A percentile compares a stretch with the other conserved stretches of the same genome.
phyloP scores from a whole-genome alignment of 1,284 basidiomycete genomes.

The Puccinia horiana region DNA sequence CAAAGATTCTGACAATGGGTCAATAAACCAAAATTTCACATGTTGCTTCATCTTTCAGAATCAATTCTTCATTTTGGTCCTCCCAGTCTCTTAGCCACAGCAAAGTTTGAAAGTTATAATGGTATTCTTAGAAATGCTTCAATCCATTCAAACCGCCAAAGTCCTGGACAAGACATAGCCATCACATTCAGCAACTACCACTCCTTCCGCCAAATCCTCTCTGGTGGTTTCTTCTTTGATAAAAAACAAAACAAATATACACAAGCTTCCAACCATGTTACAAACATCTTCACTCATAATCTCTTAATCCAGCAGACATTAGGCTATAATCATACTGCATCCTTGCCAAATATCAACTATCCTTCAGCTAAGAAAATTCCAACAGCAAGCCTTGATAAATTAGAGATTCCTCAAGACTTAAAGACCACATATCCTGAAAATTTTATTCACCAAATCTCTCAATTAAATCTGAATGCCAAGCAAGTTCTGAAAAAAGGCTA shows the following conservation, averaged over 20 bases:
- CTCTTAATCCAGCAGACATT: neutral
- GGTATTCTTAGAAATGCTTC: neutral
- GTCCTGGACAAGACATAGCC: neutral
- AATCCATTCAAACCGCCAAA: neutral
- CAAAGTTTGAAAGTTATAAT: conserved; percentile 14
- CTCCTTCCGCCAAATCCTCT: neutral
- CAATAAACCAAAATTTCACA: conserved; percentile 59
- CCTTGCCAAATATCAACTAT: neutral
- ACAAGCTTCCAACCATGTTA: neutral
- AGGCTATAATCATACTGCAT: neutral
- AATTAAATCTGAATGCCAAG: conserved; percentile 2
- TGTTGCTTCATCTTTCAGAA: neutral
- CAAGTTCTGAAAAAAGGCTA: neutral
- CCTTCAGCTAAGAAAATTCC: neutral
- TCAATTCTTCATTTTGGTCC: neutral
- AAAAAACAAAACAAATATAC: neutral
- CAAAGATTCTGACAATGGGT: conserved; percentile 55
- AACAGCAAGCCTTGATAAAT: neutral
- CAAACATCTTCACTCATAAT: neutral
- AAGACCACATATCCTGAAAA: neutral
- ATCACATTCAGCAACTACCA: conserved; percentile 9
- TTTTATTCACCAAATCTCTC: neutral
- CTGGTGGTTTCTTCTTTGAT: no score
- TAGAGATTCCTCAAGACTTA: neutral
- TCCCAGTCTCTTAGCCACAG: neutral